Percentiles rank a stretch among this genome's conserved stretches.
Evolutionary conservation across 129 eudicot genomes (phyloP).

Genomic region (Flaveria robusta): DNA sequence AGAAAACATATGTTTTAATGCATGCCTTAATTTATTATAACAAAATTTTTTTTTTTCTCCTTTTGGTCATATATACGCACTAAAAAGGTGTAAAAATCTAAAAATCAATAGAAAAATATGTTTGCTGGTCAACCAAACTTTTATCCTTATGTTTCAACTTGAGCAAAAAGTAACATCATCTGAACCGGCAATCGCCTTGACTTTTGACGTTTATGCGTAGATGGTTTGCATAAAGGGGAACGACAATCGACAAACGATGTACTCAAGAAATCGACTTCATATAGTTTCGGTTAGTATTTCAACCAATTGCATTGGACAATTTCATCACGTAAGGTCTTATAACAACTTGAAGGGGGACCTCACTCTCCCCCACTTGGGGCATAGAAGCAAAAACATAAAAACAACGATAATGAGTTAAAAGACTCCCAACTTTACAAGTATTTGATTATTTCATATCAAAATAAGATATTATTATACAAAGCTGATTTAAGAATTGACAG

Average conservation of each 20-base stretch:
- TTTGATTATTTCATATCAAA: neutral
- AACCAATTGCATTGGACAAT: slow-evolving; percentile 18
- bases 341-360: slow-evolving; percentile 12
- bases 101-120: neutral
- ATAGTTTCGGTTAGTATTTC: neutral
- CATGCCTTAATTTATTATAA: too few species aligned
- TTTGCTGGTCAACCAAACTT: neutral
- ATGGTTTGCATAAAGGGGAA: slow-evolving; percentile 7
- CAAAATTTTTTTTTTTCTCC: too few species aligned
- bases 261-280: slow-evolving; percentile 13
- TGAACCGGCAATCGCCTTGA: neutral
- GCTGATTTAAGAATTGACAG: neutral
- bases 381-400: slow-evolving; percentile 19
- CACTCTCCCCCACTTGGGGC: slow-evolving; percentile 34
- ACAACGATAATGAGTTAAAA: slow-evolving; percentile 10
- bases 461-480: neutral
- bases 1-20: too few species aligned
- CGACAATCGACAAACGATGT: neutral
- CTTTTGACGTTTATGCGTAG: neutral
- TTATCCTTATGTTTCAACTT: neutral
- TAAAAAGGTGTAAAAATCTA: neutral
- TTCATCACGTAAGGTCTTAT: slow-evolving; percentile 27
- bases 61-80: neutral
- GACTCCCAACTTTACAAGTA: slow-evolving; percentile 19
- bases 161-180: neutral